Conservation (phyloP, 2,329 filamentous ascomycete species). For the Westerdykella ornata region DNA sequence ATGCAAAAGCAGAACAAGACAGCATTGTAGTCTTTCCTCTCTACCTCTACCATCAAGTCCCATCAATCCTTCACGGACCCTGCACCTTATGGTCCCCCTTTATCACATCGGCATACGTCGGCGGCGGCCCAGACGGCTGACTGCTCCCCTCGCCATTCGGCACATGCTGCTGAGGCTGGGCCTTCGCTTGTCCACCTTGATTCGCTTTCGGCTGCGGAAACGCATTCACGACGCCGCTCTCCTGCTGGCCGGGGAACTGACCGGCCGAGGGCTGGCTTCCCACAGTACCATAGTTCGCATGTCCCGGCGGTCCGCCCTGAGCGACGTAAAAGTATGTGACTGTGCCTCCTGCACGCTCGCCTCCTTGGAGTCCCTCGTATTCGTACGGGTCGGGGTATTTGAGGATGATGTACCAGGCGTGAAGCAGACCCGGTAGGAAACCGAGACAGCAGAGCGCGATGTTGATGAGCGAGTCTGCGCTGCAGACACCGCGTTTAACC, state of each 20-base stretch:
- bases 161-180: constrained; percentile 9
- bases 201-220: constrained; percentile 22
- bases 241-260: constrained; percentile 40
- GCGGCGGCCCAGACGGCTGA: constrained; percentile 52
- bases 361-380: constrained; percentile 57
- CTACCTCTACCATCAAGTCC: neutral
- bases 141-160: constrained; percentile 20
- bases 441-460: constrained; percentile 66
- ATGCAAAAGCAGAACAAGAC: no score
- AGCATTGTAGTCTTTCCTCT: no score
- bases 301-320: constrained; percentile 21
- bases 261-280: constrained; percentile 29
- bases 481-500: constrained; percentile 93
- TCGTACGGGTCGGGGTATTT: constrained; percentile 68
- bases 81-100: constrained; percentile 90
- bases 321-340: constrained; percentile 70
- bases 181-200: constrained; percentile 9
- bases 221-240: constrained; percentile 29
- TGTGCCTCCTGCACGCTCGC: constrained; percentile 47
- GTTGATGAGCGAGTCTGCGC: constrained; percentile 89
- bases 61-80: constrained; percentile 13
- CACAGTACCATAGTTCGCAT: constrained; percentile 40
- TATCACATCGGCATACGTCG: constrained; percentile 84
- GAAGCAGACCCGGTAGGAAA: constrained; percentile 74
- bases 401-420: constrained; percentile 97